These are phyloP conservation scores for Trichoderma oligosporum DNA, from an alignment of 2,329 filamentous ascomycete genomes.

Conservation along the genomic window DNA sequence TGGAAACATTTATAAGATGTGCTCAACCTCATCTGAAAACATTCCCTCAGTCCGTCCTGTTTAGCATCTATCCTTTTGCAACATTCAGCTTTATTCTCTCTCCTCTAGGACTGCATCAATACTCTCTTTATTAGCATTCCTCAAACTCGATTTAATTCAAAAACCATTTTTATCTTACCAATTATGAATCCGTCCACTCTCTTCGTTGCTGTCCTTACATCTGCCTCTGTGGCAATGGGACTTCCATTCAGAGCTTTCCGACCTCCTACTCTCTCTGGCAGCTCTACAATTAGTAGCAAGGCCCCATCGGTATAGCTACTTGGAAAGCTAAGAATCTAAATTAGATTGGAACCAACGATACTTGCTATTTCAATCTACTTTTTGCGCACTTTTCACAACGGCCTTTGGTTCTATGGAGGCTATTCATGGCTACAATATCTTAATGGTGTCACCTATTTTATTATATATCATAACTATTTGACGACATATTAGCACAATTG, in stretches of 20 bases:
- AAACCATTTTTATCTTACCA: conserved; percentile 13
- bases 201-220: conserved; percentile 21
- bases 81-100: not conserved
- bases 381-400: too few species aligned
- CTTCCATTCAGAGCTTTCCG: conserved; percentile 24
- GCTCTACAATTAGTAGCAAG: not conserved
- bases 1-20: not conserved
- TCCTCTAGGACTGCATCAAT: conserved; percentile 11
- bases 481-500: too few species aligned
- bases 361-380: too few species aligned
- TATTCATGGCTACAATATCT: too few species aligned
- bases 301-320: not conserved
- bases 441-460: too few species aligned
- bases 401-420: too few species aligned
- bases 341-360: not conserved
- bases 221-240: conserved; percentile 24
- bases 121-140: not conserved
- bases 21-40: not conserved
- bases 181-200: conserved; percentile 25
- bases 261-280: not conserved
- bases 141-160: not conserved
- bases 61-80: not conserved
- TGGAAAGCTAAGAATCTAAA: not conserved
- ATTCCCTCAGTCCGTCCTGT: not conserved
- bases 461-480: too few species aligned